Evolutionary conservation across 1,284 basidiomycete species (phyloP), one percentile per base, ranked within the genome.

Genomic region (Wolfiporia cocos): DNA sequence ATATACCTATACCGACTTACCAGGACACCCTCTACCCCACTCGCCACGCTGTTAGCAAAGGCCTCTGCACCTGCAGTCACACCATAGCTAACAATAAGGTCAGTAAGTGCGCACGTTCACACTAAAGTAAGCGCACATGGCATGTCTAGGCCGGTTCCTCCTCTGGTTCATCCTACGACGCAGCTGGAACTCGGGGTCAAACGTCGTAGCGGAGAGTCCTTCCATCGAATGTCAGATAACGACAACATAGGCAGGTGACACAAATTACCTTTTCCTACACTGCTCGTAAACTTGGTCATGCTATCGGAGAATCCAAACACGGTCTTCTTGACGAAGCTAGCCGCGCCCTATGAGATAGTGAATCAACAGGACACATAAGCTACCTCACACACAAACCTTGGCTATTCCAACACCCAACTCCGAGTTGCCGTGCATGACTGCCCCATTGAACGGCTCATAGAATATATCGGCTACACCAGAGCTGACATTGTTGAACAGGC

Each of bases 381-480:
- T 7, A 20, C 19, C 39, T 21, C 4, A 40, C 24, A 3, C 20
- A 12, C 18, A 47, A 54, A 90, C 90, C 72, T 94, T 90, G 2
- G 96, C 96, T 44, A 99, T 92, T n/a, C 96, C 93, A 49, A 95
- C 81, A 1, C 96, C 96, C 15, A 99, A 69, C 54, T 99, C 96
- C 56, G 83, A 86, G 65, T 96, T 94, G 14, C 96, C 96, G 57
- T 96, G 93, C 81, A 97, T 92, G 43, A 99, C 88, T 26, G 95
- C 88, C 28, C 95, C 95, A 49, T 96, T 88, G 71, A 95, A 98
- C 7, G 96, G 96, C 65, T 98, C 96, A 58, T 99, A 98, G 72
- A 99, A 99, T 53, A 99, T 94, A 63, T 99, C 96, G 36, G 90
- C 88, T 6, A 99, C 92, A n/a, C 96, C 96, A 19, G 93, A 97